Percentiles rank a stretch among this genome's conserved stretches.
Conservation (phyloP, 2,329 filamentous ascomycete genomes). For the Conoideocrella luteorostrata region DNA sequence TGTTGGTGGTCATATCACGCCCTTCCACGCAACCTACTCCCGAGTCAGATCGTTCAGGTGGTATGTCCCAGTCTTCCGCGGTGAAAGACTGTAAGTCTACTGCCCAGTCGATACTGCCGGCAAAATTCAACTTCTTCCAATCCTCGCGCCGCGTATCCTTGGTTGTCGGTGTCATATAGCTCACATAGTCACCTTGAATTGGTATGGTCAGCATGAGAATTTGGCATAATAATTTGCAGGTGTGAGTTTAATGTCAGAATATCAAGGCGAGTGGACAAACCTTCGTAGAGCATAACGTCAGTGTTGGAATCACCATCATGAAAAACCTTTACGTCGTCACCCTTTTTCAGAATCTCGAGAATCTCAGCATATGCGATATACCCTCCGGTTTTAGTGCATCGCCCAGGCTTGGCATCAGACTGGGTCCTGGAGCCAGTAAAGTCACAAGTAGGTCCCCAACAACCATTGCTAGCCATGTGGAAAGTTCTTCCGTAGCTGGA, state of each 20-base stretch:
- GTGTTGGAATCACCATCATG: background rate
- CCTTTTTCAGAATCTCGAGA: conserved; percentile 1
- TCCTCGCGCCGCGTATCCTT: background rate
- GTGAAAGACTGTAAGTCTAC: conserved; percentile 5
- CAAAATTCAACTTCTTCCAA: conserved; percentile 2
- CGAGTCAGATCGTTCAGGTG: too few species aligned
- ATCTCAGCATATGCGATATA: conserved; percentile 22
- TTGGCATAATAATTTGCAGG: too few species aligned
- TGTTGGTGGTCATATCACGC: too few species aligned
- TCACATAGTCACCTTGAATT: conserved; percentile 2
- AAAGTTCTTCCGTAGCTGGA: conserved; percentile 22
- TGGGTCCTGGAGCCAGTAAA: conserved; percentile 13
- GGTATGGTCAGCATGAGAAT: too few species aligned
- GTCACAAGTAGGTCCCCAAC: conserved; percentile 15
- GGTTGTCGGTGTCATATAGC: background rate
- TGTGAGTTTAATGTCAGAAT: too few species aligned
- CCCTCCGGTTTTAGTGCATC: conserved; percentile 20
- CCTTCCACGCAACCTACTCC: too few species aligned
- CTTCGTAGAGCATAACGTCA: background rate
- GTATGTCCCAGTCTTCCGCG: background rate
- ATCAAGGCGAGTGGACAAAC: too few species aligned
- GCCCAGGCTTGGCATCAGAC: conserved; percentile 14
- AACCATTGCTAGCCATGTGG: conserved; percentile 19
- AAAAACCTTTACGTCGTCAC: background rate
- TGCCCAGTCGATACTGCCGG: conserved; percentile 6